Evolutionary conservation across 2,329 filamentous ascomycete genomes (phyloP), one percentile per base, ranked within the genome.

Genomic region (Colletotrichum sp.): DNA sequence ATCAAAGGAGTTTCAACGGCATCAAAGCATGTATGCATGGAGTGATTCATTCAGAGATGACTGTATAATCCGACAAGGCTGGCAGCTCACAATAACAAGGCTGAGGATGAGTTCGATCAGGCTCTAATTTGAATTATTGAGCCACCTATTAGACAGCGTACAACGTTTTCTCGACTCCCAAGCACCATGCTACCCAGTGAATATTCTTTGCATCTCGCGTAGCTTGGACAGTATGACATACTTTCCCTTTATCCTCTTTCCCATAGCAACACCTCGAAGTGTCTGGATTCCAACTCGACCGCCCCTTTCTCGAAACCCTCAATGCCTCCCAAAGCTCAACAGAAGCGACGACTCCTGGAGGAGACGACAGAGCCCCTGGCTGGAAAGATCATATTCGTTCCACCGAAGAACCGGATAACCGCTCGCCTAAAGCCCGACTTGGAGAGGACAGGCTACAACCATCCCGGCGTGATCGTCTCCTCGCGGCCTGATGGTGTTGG

Each of bases 271-370:
- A 43, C 39, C 18, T 43, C 39, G 39, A n/a, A 43, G 39, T 43
- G 4, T 5, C 43, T 22, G n/a, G 10, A 52, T 12, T 48, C 18
- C 3, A 52, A 52, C 4, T 0, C 6, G 16, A 13, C n/a, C 18
- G n/a, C 43, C 10, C n/a, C n/a, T 22, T 22, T 52, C 43, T 22
- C 43, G 43, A 22, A 48, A 52, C 18, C 43, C 6, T 13, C n/a
- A 1, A 52, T 52, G 43, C n/a, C 43, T 52, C n/a, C n/a, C 2
- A 13, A 22, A 22, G 1, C 43, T 8, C 18, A 22, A 52, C n/a
- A 52, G n/a, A 52, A 52, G n/a, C 43, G n/a, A 13, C n/a, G n/a
- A 1, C 0, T 0, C 6, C n/a, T 13, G 6, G 10, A 22, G n/a
- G n/a, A 52, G 10, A 22, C n/a, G 4, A 52, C n/a, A 13, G 18